Evolutionary conservation across 2,329 filamentous ascomycete genomes (phyloP), one percentile per base, ranked within the genome.

Genomic region (Fusarium newnesense): DNA sequence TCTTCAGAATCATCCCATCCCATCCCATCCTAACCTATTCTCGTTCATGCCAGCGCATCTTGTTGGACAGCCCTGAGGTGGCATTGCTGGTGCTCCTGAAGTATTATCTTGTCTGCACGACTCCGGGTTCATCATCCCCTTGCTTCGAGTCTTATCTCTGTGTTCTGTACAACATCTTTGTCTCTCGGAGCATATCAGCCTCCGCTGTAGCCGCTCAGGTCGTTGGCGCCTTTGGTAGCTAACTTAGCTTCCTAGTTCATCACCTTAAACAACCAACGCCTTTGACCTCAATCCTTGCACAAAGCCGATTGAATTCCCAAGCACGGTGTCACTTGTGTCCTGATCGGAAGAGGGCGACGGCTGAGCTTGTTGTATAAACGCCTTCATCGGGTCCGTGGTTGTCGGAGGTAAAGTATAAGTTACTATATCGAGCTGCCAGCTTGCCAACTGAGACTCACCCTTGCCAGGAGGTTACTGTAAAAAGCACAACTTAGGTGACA

Each of bases 341-440:
- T 63, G 53, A 46, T 54, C 60, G 40, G 46, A 44, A 64, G 44
- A 67, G 49, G 50, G 47, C 28, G 50, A 63, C 64, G 49, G 57
- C 57, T 59, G 62, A 65, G 56, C 62, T 58, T 60, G 54, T 52
- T 44, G 46, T 43, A 59, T 72, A 67, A 75, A 74, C 72, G 60
- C 64, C 59, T 63, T 47, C 32, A 30, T 65, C 36, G 43, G 57
- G 61, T 39, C 65, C 39, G 54, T 47, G 60, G 47, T 59, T 52
- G 57, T 67, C 44, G 34, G 68, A 64, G 36, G 54, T 73, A 63
- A 56, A 74, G 67, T 60, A 57, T 46, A 57, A 60, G 67, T 75
- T 77, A 65, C 75, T 77, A 77, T 75, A 75, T 76, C 67, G 64
- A 67, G 75, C 69, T 56, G 54, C 62, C 44, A 44, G 61, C 37